Percentiles rank a stretch among this genome's conserved stretches.
These are phyloP conservation scores for Trichoderma arundinaceum DNA, from an alignment of 2,329 filamentous ascomycete species.

Conservation along the genomic window DNA sequence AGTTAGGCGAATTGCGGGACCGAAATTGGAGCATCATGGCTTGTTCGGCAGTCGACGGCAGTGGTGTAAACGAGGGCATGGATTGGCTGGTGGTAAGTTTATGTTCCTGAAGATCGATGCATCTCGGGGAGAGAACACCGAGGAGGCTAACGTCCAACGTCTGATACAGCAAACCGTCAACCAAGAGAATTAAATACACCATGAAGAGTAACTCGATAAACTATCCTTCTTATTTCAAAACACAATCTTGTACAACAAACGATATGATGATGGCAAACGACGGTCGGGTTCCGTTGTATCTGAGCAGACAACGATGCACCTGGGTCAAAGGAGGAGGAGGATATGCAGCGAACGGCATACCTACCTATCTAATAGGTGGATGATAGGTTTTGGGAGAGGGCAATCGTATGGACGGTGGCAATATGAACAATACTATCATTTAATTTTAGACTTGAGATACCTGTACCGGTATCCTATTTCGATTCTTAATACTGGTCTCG, in stretches of 20 bases:
- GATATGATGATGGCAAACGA: conserved; percentile 42
- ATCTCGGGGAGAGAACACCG: conserved; percentile 13
- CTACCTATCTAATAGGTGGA: conserved; percentile 25
- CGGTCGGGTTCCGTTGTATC: conserved; percentile 40
- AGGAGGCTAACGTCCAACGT: not conserved
- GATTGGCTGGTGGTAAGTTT: conserved; percentile 89
- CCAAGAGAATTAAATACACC: conserved; percentile 40
- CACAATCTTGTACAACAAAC: conserved; percentile 43
- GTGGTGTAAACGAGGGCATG: conserved; percentile 96
- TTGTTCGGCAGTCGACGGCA: conserved; percentile 93
- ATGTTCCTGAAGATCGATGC: conserved; percentile 11
- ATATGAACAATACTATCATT: conserved; percentile 33
- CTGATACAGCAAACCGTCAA: conserved; percentile 46
- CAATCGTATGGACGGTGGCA: conserved; percentile 18
- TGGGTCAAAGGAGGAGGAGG: conserved; percentile 30
- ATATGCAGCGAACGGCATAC: conserved; percentile 18
- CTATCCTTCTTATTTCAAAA: conserved; percentile 30
- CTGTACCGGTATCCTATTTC: conserved; percentile 26
- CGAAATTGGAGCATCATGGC: conserved; percentile 99
- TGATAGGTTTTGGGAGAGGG: not conserved
- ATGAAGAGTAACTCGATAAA: not conserved
- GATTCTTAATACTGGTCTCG: conserved; percentile 24
- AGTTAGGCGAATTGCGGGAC: conserved; percentile 88
- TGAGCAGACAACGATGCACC: conserved; percentile 39
- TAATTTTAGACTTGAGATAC: conserved; percentile 33